phyloP scores from a whole-genome alignment of 805 yeast genomes.

The Nakazawaea anatomiae region DNA sequence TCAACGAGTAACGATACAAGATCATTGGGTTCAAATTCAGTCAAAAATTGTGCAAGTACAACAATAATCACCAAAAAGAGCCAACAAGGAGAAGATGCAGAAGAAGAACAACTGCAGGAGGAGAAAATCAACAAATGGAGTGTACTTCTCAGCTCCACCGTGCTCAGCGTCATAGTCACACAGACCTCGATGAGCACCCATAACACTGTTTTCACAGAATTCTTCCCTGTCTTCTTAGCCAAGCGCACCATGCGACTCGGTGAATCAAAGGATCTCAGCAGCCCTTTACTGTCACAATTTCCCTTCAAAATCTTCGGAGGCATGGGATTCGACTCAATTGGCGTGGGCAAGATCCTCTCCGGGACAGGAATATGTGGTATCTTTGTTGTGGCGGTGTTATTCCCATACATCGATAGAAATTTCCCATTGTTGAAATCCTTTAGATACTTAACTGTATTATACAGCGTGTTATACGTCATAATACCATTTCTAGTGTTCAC shows the following conservation, averaged over 20 bases:
- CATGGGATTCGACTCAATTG: constrained; percentile 37
- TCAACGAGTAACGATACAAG: too few species aligned
- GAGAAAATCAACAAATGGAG: constrained; percentile 10
- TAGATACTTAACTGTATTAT: constrained; percentile 32
- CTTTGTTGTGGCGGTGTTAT: constrained; percentile 40
- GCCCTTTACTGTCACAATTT: constrained; percentile 21
- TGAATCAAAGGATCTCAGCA: neutral
- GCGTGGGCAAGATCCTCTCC: constrained; percentile 46
- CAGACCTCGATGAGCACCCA: constrained; percentile 36
- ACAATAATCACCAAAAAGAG: neutral
- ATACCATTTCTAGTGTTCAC: constrained; percentile 45
- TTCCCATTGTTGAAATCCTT: constrained; percentile 40
- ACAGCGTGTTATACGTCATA: constrained; percentile 37
- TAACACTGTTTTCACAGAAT: constrained; percentile 43
- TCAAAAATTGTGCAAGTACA: too few species aligned
- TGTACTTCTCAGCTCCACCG: constrained; percentile 12
- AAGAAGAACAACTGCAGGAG: neutral
- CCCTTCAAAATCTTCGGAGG: constrained; percentile 50
- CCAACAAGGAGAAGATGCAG: constrained; percentile 1
- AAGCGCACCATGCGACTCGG: constrained; percentile 2
- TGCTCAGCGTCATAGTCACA: constrained; percentile 6
- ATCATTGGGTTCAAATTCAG: too few species aligned
- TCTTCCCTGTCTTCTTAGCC: constrained; percentile 45
- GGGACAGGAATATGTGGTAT: constrained; percentile 50
- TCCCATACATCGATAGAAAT: constrained; percentile 44